Evolutionary conservation across 257 asterid genomes (phyloP), one percentile per base, ranked within the genome.

Genomic region (Cordia subcordata): DNA sequence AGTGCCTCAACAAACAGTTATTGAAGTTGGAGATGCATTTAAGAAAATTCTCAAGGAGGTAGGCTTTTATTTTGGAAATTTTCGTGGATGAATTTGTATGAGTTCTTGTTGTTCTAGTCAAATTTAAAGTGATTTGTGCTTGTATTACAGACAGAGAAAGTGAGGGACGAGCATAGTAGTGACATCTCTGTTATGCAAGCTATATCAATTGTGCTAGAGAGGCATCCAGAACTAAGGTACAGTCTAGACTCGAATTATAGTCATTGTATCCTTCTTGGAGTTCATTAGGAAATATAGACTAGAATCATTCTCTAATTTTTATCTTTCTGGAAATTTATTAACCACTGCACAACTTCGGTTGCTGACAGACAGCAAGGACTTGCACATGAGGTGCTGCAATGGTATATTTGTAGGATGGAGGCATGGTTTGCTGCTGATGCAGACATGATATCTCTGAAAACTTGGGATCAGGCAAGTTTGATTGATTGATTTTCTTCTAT

Each of bases 381-480:
- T 20, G 93, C 97, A 9, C 70, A 74, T 60, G 86, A 93, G 79
- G 99, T 93, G 65, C 61, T 89, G 75, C 96, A 93, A 71, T 93
- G 99, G 99, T 93, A 77, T 82, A 75, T 93, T 53, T 89, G 97
- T 73, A 80, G 99, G 81, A 93, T 93, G 97, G 99, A 93, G 74
- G 99, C 99, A 45, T 93, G 99, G 99, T 93, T 93, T 79, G 97
- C 97, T 78, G 96, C 99, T n/a, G 99, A 89, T 85, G 94, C 95
- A 46, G 95, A 89, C 69, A 85, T 79, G 94, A 93, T 93, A 73
- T 93, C 99, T 58, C 86, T 89, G 77, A 85, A 83, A 72, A 88
- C 89, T 70, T 93, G 99, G 99, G 99, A 93, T 74, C 94, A 93
- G 94, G 99, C 69, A 75, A 72, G 85, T 73, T 60, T 63, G 15